Evolutionary conservation across 768 basidiomycete genomes (phyloP).

Genomic region (Pleurotus tuber-regium): DNA sequence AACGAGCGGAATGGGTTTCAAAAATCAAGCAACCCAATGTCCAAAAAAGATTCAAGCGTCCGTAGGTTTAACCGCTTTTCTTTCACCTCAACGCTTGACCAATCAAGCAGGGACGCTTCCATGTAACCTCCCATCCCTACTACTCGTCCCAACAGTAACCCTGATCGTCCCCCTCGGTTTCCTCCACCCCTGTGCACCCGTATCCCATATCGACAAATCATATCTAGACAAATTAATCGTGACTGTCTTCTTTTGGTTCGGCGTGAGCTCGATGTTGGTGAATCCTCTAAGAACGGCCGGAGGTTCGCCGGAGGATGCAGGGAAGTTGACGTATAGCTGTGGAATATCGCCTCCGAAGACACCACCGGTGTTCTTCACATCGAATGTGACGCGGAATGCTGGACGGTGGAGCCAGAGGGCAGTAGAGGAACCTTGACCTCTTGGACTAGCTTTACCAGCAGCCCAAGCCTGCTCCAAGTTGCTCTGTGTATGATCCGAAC

Average conservation of each 20-base stretch:
- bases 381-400: constrained; percentile 59
- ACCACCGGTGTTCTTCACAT: constrained; percentile 61
- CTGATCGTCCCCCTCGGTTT: constrained; percentile 61
- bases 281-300: constrained; percentile 74
- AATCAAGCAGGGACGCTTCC: constrained; percentile 33
- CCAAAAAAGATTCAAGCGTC: too few species aligned
- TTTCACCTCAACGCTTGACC: too few species aligned
- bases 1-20: not conserved
- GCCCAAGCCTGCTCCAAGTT: constrained; percentile 52
- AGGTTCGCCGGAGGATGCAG: constrained; percentile 60
- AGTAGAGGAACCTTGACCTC: constrained; percentile 54
- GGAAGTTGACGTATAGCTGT: constrained; percentile 75
- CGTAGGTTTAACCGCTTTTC: too few species aligned
- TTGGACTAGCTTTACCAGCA: constrained; percentile 51
- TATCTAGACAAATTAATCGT: constrained; percentile 63
- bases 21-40: too few species aligned
- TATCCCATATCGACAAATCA: constrained; percentile 78
- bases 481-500: constrained; percentile 35
- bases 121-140: constrained; percentile 53
- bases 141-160: constrained; percentile 68
- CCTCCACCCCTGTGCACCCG: constrained; percentile 68
- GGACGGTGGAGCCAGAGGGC: constrained; percentile 73
- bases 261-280: constrained; percentile 48
- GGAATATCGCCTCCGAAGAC: constrained; percentile 69
- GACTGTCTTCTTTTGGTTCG: constrained; percentile 45